Base-by-base conservation (phyloP, 2,329 filamentous ascomycete species). In the Cadophora luteo-olivacea region DNA sequence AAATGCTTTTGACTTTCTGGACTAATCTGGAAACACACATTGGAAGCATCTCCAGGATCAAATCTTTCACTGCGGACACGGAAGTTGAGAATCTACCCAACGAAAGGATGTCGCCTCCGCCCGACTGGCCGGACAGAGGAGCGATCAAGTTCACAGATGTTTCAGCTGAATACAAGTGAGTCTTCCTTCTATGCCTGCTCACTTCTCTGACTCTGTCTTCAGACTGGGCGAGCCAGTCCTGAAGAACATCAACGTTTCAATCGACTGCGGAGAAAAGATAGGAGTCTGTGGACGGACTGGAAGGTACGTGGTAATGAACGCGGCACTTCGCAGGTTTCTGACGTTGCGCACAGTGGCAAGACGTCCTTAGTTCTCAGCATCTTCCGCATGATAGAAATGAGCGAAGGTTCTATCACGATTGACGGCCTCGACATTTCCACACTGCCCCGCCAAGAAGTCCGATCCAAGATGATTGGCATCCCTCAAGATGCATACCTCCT, bases 401-500 rank as follows among this genome's bases (percentile, higher is more conserved):
- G 78, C 1, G 84, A 84, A 2, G 76, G 48, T 51, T 77, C 71
- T 0, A 84, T 88, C 45, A 73, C 69, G 1, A 78, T 88, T 36
- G 85, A 87, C 71, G 80, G 79, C 0, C 66, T 86, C 12, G 81
- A 86, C 65, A 78, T 87, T 32, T 74, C 79, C 5, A 77, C 73
- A 3, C 69, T 87, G 0, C 45, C 45, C 4, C 45, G 45, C 80
- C 82, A 4, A 80, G 80, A 11, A 77, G 83, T 24, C 75, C 77
- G 0, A 75, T 86, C 22, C 83, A 86, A n/a, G 75, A 79, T 82
- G 32, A 78, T 79, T 60, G 76, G 75, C 0, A 74, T 81, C 12
- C 70, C 85, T 0, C 85, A 88, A 76, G 85, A 87, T 61, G 79
- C 84, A 0, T 82, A 85, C 72, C 78, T 85, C 25, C 78, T 87